These are phyloP conservation scores for Neonectria magnoliae DNA, from an alignment of 2,329 filamentous ascomycete genomes.

Conservation along the genomic window DNA sequence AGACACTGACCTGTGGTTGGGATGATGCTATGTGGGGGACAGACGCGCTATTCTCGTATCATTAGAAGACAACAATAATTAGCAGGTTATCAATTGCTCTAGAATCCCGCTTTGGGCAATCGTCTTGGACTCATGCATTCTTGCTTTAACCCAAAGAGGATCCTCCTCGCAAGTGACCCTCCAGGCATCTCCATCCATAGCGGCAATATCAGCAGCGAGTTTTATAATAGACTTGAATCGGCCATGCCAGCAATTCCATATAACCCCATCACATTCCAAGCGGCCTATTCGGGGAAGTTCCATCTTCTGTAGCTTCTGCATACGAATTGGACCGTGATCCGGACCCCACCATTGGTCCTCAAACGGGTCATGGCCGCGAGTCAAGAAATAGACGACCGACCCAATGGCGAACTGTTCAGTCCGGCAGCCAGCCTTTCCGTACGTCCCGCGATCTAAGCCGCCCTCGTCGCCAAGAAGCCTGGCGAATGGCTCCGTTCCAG, in stretches of 20 bases:
- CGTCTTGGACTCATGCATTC: no score
- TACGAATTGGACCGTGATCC: slow-evolving; percentile 9
- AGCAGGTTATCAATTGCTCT: not conserved
- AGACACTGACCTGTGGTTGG: not conserved
- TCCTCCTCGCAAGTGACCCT: slow-evolving; percentile 10
- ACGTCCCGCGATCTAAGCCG: slow-evolving; percentile 9
- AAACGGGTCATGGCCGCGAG: slow-evolving; percentile 18
- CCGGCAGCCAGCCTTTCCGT: slow-evolving; percentile 14
- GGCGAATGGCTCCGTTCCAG: slow-evolving; percentile 21
- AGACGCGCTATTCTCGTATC: not conserved
- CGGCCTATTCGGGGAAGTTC: slow-evolving; percentile 18
- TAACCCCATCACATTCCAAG: slow-evolving; percentile 15
- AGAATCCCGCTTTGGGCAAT: not conserved
- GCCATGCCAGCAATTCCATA: slow-evolving; percentile 24
- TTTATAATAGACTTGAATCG: slow-evolving; percentile 19
- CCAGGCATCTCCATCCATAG: slow-evolving; percentile 11
- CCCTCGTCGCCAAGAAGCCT: slow-evolving; percentile 18
- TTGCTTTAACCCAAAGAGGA: not conserved
- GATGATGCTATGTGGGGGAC: not conserved
- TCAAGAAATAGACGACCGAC: slow-evolving; percentile 20
- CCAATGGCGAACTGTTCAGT: slow-evolving; percentile 27
- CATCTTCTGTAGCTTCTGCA: slow-evolving; percentile 20
- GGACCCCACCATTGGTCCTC: slow-evolving; percentile 21
- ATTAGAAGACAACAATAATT: slow-evolving; percentile 1
- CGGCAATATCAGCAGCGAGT: slow-evolving; percentile 1